Evolutionary conservation across 192 early-diverging fungal species (phyloP).

Genomic region (Haplosporangium gracile): DNA sequence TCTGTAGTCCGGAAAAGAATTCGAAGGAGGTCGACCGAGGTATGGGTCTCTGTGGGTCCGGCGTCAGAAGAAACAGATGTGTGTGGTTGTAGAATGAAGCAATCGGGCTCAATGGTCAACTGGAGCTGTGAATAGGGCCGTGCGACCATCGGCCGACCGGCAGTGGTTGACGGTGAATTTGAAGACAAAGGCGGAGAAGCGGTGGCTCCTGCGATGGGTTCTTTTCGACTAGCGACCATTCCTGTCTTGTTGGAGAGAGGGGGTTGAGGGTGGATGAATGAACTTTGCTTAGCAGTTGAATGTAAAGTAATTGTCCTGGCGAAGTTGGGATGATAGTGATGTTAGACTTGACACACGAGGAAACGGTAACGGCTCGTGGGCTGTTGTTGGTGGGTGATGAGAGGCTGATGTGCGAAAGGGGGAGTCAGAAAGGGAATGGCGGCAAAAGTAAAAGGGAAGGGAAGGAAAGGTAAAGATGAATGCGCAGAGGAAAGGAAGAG

Average conservation of each 20-base stretch:
- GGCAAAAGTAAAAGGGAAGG: neutral
- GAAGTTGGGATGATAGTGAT: neutral
- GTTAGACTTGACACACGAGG: neutral
- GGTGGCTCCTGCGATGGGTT: neutral
- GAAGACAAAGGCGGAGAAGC: neutral
- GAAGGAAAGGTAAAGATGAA: neutral
- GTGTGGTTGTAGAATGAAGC: slow-evolving; percentile 34
- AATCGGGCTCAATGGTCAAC: slow-evolving; percentile 41
- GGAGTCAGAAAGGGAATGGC: neutral
- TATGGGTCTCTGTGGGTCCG: neutral
- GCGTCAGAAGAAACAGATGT: neutral
- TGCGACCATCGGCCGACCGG: neutral
- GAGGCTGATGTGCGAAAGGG: neutral
- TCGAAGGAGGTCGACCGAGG: slow-evolving; percentile 3
- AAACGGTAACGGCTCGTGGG: neutral
- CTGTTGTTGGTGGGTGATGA: neutral
- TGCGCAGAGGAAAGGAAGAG: slow-evolving; percentile 4
- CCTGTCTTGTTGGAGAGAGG: neutral
- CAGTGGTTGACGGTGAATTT: neutral
- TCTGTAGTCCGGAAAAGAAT: slow-evolving; percentile 9
- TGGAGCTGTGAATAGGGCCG: slow-evolving; percentile 33
- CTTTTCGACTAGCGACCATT: neutral
- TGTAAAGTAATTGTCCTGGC: neutral
- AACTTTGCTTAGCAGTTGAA: neutral
- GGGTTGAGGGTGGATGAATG: neutral